Base-by-base conservation (phyloP, 495 filamentous ascomycete species). In the Bryoglossum gracile region DNA sequence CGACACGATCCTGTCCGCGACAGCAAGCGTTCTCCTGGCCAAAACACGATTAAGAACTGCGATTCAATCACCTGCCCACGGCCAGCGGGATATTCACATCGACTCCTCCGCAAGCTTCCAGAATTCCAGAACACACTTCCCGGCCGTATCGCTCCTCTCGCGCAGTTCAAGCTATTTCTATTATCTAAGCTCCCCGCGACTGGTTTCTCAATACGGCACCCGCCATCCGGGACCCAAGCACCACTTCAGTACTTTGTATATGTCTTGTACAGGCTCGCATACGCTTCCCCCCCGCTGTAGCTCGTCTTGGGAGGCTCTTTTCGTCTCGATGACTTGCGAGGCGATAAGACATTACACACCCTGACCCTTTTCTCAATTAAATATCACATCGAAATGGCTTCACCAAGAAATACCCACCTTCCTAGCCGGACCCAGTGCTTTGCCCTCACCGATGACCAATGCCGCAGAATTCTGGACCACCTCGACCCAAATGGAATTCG, bases 361-460 rank as follows among this genome's bases (percentile, higher is more conserved):
- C n/a, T n/a, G n/a, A n/a, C n/a, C n/a, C n/a, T n/a, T n/a, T n/a
- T n/a, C n/a, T n/a, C n/a, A n/a, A n/a, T n/a, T n/a, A n/a, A n/a
- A n/a, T n/a, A n/a, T n/a, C n/a, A 30, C 25, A 28, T 43, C 41
- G 18, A 43, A 25, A 43, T 43, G 41, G 41, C 41, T 5, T 32
- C 41, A n/a, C n/a, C n/a, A 11, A 43, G 21, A 18, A 43, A 43
- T 25, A 25, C 18, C 4, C 25, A 30, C 8, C 32, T 46, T 28
- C 43, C 43, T 8, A 46, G 16, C 18, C 19, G 23, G 43, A 32
- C 34, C 4, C 43, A 46, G 28, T 46, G 43, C 32, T 23, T 35
- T 13, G 26, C 43, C n/a, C 30, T 46, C 18, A 35, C 43, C n/a
- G 43, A 46, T 21, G 43, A 46, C 4, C 43, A 46, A 36, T 46